phyloP scores from a whole-genome alignment of 805 yeast species.

The Kockiozyma suomiensis region DNA sequence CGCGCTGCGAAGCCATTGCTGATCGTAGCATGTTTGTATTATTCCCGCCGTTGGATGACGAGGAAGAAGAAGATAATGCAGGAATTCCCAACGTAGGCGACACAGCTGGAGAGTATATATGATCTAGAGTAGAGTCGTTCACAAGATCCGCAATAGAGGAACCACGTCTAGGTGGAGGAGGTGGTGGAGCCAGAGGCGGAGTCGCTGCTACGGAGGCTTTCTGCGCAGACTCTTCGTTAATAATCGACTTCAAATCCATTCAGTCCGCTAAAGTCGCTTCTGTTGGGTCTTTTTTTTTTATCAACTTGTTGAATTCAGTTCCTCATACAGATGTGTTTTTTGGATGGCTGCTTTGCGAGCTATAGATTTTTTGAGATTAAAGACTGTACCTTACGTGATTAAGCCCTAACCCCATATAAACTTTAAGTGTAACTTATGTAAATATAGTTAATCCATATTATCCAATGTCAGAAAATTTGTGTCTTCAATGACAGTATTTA shows the following conservation, averaged over 20 bases:
- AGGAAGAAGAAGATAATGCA: no score
- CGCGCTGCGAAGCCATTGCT: background rate
- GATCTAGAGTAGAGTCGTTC: constrained; percentile 12
- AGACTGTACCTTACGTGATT: background rate
- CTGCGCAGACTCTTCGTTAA: constrained; percentile 14
- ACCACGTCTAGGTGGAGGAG: constrained; percentile 10
- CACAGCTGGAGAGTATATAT: constrained; percentile 6
- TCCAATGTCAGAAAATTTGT: no score
- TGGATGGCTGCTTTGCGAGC: background rate
- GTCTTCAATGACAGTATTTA: no score
- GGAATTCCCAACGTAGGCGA: background rate
- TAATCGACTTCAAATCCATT: constrained; percentile 25
- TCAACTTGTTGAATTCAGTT: background rate
- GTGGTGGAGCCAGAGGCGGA: background rate
- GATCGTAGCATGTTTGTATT: background rate
- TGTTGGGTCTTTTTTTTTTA: background rate
- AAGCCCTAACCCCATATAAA: background rate
- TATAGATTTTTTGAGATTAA: background rate
- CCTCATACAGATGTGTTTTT: background rate
- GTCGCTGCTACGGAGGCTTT: background rate
- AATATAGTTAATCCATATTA: no score
- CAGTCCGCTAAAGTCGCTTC: background rate
- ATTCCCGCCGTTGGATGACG: background rate
- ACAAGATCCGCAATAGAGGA: constrained; percentile 27
- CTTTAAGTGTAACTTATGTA: background rate